A percentile compares a stretch with the other conserved stretches of the same genome.
Conservation (phyloP, 495 filamentous ascomycete species). For the Penicillium taxi region DNA sequence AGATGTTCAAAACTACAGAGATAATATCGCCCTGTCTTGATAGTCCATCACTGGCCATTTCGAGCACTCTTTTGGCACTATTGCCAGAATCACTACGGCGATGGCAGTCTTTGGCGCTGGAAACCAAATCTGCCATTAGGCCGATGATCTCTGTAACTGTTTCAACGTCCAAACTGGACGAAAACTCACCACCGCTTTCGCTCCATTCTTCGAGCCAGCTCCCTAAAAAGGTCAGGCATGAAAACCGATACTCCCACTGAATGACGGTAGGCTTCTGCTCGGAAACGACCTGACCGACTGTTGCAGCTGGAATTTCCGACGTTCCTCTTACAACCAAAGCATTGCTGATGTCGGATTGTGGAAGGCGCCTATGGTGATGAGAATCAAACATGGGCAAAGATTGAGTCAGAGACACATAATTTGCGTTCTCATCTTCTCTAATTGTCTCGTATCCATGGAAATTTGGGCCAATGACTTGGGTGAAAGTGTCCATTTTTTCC, state of each 20-base stretch:
- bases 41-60: conserved; percentile 65
- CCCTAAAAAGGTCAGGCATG: conserved; percentile 67
- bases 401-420: conserved; percentile 42
- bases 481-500: conserved; percentile 59
- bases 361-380: conserved; percentile 13
- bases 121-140: conserved; percentile 51
- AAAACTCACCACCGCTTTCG: conserved; percentile 32
- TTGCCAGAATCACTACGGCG: conserved; percentile 20
- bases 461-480: conserved; percentile 55
- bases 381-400: conserved; percentile 35
- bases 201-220: conserved; percentile 58
- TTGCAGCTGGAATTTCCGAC: conserved; percentile 49
- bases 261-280: conserved; percentile 58
- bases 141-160: conserved; percentile 55
- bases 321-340: conserved; percentile 33
- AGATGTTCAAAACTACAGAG: conserved; percentile 70
- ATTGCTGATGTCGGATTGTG: conserved; percentile 17
- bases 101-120: conserved; percentile 22
- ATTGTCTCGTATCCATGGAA: conserved; percentile 66
- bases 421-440: conserved; percentile 76
- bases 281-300: conserved; percentile 61
- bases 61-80: conserved; percentile 49
- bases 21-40: conserved; percentile 69
- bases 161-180: conserved; percentile 34
- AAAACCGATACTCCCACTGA: conserved; percentile 65